These are phyloP conservation scores for Pestalotiopsis sp. DNA, from an alignment of 2,329 filamentous ascomycete genomes.

Conservation along the genomic window DNA sequence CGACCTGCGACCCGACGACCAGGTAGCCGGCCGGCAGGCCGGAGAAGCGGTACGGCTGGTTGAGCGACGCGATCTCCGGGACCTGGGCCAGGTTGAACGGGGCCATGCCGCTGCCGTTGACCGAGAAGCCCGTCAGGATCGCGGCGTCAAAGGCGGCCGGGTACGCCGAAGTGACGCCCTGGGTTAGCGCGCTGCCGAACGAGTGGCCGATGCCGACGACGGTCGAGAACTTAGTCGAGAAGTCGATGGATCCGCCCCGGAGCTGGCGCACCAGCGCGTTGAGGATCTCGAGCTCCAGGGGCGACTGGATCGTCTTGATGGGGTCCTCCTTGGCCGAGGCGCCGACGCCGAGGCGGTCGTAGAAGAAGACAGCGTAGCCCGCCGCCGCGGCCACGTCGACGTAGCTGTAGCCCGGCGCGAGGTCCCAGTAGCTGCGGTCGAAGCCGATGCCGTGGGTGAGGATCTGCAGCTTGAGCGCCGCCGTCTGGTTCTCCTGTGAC, in stretches of 20 bases:
- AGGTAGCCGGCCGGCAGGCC: conserved; percentile 20
- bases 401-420: conserved; percentile 65
- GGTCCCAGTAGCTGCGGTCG: conserved; percentile 64
- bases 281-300: conserved; percentile 61
- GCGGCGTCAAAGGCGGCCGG: conserved; percentile 54
- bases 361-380: conserved; percentile 62
- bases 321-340: conserved; percentile 56
- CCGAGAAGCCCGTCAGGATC: conserved; percentile 60
- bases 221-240: conserved; percentile 38
- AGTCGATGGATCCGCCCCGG: conserved; percentile 16
- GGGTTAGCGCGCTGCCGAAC: conserved; percentile 62
- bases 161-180: conserved; percentile 50
- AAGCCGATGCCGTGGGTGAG: conserved; percentile 58
- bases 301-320: conserved; percentile 60
- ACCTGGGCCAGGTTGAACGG: conserved; percentile 23
- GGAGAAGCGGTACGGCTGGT: conserved; percentile 21
- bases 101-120: conserved; percentile 17
- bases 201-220: conserved; percentile 66
- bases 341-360: conserved; percentile 66
- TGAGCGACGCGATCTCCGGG: background rate
- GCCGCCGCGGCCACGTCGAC: conserved; percentile 54
- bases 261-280: conserved; percentile 55
- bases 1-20: conserved; percentile 19
- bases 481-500: conserved; percentile 20
- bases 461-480: conserved; percentile 42